Base-by-base conservation (phyloP, 257 asterid species). In the Apocynum venetum region DNA sequence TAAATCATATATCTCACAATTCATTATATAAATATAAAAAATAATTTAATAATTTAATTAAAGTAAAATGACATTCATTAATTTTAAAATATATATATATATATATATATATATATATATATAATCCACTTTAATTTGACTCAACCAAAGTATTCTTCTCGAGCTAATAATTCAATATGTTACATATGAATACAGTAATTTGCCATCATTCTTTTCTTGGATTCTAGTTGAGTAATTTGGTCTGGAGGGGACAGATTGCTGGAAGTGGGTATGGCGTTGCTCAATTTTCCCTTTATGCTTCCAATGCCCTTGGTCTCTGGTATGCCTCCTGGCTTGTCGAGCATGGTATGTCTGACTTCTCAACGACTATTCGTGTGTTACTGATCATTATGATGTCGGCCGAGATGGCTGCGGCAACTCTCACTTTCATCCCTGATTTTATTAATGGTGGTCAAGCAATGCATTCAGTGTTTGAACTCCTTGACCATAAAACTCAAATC, bases 321-420 rank as follows among this genome's bases (percentile, higher is more conserved):
- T 93, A 93, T 49, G 97, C 98, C 61, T 93, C 98, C 0, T 93
- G 93, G 93, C 93, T 93, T 25, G 97, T 93, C 60, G 90, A 89
- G 85, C 98, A 93, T 1, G 94, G 93, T 48, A 89, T 93, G 84
- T 93, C 98, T 5, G 98, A 93, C 77, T 93, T 93, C 88, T 91
- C 98, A 2, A 89, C 80, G 83, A 91, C 97, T 0, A 93, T 93
- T 74, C 98, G 98, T 0, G 98, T 93, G 40, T 92, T 93, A 91
- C 88, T 93, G 96, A 92, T 93, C 74, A 96, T 93, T 56, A 91
- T 93, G 98, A 95, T 93, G 31, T 93, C 97, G 0, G 97, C 98
- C 52, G 31, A 25, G 90, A 93, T 20, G 96, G 94, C 31, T 40
- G 98, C 98, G 0, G 97, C 96, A 80, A 89, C 97, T 0, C 86